Base-by-base conservation (phyloP, 768 basidiomycete genomes). In the Porphyrellus cyaneotinctus region DNA sequence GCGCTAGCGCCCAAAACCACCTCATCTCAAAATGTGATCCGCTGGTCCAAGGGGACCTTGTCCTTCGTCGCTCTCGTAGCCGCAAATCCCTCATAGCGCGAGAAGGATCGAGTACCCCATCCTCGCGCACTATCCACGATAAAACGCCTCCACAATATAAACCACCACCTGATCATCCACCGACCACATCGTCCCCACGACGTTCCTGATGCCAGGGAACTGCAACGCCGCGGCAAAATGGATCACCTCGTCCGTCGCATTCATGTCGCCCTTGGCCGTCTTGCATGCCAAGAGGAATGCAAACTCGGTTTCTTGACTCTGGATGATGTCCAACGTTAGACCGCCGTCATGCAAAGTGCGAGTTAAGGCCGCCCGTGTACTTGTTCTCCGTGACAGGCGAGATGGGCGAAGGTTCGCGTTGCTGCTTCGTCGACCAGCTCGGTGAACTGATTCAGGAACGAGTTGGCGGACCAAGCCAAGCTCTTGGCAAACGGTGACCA, bases 161-260 rank as follows among this genome's bases (percentile, higher is more conserved):
- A 43, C 26, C 2, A 57, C 66, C 6, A 56, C 56, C 14, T 37
- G 18, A 36, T 69, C 70, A 0, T 59, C 54, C 22, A 71, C 65
- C 14, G 57, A 54, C 68, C 66, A 67, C 64, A 65, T 63, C 38
- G 69, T 71, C 37, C 63, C 70, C 11, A 71, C 50, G 2, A 70
- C 69, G 18, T 61, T 63, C 14, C 55, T 46, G 33, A 58, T 56
- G 3, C 70, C 70, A 2, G 66, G 52, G 15, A 66, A 59, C 18
- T 70, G 62, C 56, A 70, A 42, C 3, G 61, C 67, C 6, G 70
- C 67, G 6, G 66, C 62, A 26, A 71, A 60, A 47, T 71, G 70
- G 7, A 69, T 43, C 20, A 63, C 61, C 37, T 69, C 69, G 11
- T 66, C 67, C 2, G 69, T 63, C 2, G 51, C 55, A 10, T 51